These are phyloP conservation scores for Tagetes patula DNA, from an alignment of 129 eudicot genomes.

Conservation along the genomic window DNA sequence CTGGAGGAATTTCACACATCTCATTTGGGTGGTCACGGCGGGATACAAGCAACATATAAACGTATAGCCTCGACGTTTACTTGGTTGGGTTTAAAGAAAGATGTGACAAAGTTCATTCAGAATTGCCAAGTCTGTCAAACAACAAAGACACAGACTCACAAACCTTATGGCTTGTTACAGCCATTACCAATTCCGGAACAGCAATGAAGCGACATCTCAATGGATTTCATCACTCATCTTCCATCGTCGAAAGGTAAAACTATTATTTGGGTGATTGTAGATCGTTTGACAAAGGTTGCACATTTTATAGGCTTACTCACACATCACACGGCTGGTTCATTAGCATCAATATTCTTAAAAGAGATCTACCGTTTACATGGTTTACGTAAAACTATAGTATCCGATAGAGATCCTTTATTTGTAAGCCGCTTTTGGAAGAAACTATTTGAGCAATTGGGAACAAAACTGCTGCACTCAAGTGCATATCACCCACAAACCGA, in stretches of 20 bases:
- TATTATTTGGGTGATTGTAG: no score
- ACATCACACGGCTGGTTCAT: background rate
- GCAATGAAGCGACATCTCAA: background rate
- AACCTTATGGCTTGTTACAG: background rate
- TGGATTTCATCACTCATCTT: background rate
- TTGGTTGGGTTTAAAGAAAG: no score
- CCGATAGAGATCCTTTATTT: background rate
- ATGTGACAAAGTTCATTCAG: no score
- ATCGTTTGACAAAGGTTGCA: background rate
- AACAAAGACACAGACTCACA: no score
- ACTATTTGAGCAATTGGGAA: background rate
- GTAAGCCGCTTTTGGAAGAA: background rate
- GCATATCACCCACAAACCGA: background rate
- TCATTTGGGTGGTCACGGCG: no score
- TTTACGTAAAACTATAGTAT: no score
- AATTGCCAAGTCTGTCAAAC: no score
- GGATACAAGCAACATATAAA: no score
- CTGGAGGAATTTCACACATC: no score
- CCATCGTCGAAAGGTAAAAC: background rate
- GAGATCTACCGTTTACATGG: constrained; percentile 6
- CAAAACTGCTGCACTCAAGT: background rate
- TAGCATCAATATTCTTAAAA: background rate
- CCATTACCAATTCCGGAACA: background rate
- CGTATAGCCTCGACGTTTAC: no score
- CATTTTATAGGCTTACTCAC: background rate